phyloP scores from a whole-genome alignment of 2,329 filamentous ascomycete species.

The Penicillium sp. region DNA sequence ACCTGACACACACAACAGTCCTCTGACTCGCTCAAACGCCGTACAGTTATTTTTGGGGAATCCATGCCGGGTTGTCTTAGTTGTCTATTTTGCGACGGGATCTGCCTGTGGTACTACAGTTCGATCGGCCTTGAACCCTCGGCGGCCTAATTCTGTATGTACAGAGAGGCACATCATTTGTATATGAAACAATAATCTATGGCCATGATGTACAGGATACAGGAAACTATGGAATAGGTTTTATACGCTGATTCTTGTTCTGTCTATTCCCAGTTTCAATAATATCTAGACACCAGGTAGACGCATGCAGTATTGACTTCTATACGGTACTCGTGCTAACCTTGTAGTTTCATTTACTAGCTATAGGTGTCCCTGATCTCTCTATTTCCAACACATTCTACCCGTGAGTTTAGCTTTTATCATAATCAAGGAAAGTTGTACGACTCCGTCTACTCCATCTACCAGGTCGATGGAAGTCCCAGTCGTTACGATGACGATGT shows the following conservation, averaged over 20 bases:
- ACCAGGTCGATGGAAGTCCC: conserved; percentile 25
- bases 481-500: conserved; percentile 11
- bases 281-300: neutral
- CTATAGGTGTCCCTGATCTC: neutral
- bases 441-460: conserved; percentile 17
- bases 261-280: neutral
- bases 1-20: neutral
- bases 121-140: conserved; percentile 16
- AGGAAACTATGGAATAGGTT: neutral
- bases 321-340: neutral
- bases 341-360: too few species aligned
- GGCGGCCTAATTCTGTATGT: conserved; percentile 3
- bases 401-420: neutral
- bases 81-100: neutral
- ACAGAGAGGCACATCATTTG: conserved; percentile 4
- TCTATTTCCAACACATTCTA: neutral
- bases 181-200: conserved; percentile 1
- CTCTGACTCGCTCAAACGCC: neutral
- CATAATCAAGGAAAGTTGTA: conserved; percentile 12
- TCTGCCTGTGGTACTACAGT: conserved; percentile 1
- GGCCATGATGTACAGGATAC: conserved; percentile 1
- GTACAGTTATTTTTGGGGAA: neutral
- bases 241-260: neutral
- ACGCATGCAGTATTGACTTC: neutral
- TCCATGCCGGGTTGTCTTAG: neutral